Evolutionary conservation across 2,329 filamentous ascomycete species (phyloP), one percentile per base, ranked within the genome.

Genomic region (Stemphylium beticola): DNA sequence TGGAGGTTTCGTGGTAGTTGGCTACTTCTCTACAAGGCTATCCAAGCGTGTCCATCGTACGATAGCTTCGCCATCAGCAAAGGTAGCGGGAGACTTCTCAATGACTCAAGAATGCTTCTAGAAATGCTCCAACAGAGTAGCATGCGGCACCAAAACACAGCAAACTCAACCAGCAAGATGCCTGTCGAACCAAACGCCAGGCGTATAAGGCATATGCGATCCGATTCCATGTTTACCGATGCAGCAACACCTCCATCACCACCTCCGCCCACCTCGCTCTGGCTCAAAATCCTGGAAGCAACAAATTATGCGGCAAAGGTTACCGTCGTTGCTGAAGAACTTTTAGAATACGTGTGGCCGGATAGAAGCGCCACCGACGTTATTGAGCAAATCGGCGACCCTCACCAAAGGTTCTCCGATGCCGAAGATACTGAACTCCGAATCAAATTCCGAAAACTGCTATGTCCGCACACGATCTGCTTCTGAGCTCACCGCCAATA

Each of bases 1-100:
- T 66, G 60, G 60, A 38, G 39, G n/a, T 60, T 62, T 46, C 60
- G 59, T 6, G 66, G 64, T 24, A 57, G 61, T 38, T 60, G 55
- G 49, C 46, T 70, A 9, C 20, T 68, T 4, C 46, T 69, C 2
- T 24, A 56, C 18, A 57, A 56, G 38, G 57, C 58, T 1, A 47
- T 61, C 18, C 53, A 66, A 24, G 46, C 49, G 10, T 66, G 54
- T 18, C 42, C 56, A 1, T 64, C 56, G 2, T 63, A 68, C 15
- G 49, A 61, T 7, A 42, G 31, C 24, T 63, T 60, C 38, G 46
- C 49, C n/a, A 53, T 60, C 18, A 49, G 59, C 39, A 33, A 48
- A 14, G 17, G 33, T 14, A 33, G 34, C 9, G 37, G 46, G 20
- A 11, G 32, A 0, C 5, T 1, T 8, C 6, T 20, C 1, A 36